A percentile compares a stretch with the other conserved stretches of the same genome.
These are phyloP conservation scores for Mollisia scopiformis DNA, from an alignment of 2,329 filamentous ascomycete species.

Conservation along the genomic window DNA sequence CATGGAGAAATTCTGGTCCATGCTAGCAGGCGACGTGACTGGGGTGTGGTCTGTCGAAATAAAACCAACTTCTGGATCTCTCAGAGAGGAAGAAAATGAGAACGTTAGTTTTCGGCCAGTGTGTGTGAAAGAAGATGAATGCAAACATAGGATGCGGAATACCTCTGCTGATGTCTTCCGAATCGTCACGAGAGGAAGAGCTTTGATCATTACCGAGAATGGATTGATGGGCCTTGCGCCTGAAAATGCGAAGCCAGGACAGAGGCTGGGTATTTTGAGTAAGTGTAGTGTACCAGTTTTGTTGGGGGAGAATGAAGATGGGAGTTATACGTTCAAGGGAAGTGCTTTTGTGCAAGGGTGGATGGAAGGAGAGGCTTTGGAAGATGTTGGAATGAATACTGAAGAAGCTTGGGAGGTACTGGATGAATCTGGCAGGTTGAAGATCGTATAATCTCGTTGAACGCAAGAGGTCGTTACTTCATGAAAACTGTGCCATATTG, in stretches of 20 bases:
- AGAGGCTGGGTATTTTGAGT: conserved; percentile 10
- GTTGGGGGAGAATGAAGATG: conserved; percentile 8
- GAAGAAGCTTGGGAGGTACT: conserved; percentile 18
- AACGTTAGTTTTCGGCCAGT: background rate
- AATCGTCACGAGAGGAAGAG: conserved; percentile 9
- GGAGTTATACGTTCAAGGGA: conserved; percentile 6
- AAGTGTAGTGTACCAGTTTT: conserved; percentile 12
- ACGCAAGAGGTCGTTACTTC: too few relatives aligned
- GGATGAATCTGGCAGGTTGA: conserved; percentile 9
- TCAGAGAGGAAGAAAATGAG: background rate
- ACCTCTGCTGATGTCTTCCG: background rate
- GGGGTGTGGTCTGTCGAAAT: conserved; percentile 1
- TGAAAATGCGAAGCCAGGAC: conserved; percentile 4
- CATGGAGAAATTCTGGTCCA: conserved; percentile 5
- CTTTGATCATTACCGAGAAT: conserved; percentile 12
- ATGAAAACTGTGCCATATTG: too few relatives aligned
- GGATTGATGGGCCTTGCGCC: conserved; percentile 14
- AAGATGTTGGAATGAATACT: background rate
- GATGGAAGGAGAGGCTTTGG: conserved; percentile 16
- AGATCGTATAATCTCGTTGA: background rate
- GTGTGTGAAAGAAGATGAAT: background rate
- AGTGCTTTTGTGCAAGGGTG: conserved; percentile 15
- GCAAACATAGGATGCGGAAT: background rate
- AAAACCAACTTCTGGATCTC: background rate
- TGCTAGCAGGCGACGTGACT: conserved; percentile 7